Conservation (phyloP, 345 rosid species). For the Fremontodendron californicum region DNA sequence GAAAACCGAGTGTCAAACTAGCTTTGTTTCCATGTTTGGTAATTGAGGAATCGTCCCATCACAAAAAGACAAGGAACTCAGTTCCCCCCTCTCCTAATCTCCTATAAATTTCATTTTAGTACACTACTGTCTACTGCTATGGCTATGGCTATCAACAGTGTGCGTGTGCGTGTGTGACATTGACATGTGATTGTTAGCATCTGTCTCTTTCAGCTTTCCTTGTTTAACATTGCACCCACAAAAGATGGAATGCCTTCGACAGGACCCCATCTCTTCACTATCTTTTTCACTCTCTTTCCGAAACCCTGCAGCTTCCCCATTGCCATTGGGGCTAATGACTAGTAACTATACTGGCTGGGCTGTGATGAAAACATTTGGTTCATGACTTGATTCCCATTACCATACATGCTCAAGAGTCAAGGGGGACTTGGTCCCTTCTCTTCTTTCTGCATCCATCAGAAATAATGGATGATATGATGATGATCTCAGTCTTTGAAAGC, state of each 20-base stretch:
- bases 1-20: conserved; percentile 39
- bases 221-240: conserved; percentile 74
- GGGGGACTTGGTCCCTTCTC: not conserved
- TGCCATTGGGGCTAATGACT: not conserved
- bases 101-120: not conserved
- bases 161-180: conserved; percentile 30
- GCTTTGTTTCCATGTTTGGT: conserved; percentile 49
- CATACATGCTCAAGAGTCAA: not conserved
- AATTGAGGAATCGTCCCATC: conserved; percentile 77
- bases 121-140: not conserved
- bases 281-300: conserved; percentile 28
- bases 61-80: conserved; percentile 23
- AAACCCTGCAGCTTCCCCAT: not conserved
- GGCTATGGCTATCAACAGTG: not conserved
- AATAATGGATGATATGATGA: not conserved
- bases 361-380: not conserved
- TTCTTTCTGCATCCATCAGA: not conserved
- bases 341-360: not conserved
- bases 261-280: conserved; percentile 47
- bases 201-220: conserved; percentile 64
- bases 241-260: conserved; percentile 53
- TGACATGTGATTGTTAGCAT: conserved; percentile 55
- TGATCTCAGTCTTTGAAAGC: not conserved
- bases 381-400: not conserved
- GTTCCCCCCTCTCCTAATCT: not conserved